Conservation (phyloP, 805 yeast species). For the Candida maris region DNA sequence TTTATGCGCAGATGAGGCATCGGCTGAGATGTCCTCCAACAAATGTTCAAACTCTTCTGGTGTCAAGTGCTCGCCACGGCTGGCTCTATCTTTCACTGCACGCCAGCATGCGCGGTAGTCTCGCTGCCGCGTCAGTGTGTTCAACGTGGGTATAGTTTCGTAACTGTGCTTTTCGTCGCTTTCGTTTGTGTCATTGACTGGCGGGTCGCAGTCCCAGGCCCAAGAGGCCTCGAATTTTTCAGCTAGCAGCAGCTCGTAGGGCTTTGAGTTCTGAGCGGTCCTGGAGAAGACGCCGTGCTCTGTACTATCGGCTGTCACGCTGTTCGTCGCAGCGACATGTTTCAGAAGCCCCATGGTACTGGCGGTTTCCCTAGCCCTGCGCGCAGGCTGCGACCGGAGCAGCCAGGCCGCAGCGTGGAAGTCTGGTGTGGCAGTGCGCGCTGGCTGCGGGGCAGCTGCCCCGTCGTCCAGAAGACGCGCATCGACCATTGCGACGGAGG, state of each 20-base stretch:
- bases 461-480: too few relatives aligned
- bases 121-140: background rate
- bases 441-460: too few relatives aligned
- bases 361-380: too few relatives aligned
- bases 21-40: conserved; percentile 13
- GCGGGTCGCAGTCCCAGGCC: background rate
- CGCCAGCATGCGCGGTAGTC: conserved; percentile 1
- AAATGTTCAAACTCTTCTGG: conserved; percentile 24
- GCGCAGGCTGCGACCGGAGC: too few relatives aligned
- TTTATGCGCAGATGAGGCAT: conserved; percentile 18
- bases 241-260: conserved; percentile 8
- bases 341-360: too few relatives aligned
- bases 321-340: too few relatives aligned
- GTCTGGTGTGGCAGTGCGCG: too few relatives aligned
- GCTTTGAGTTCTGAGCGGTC: conserved; percentile 4
- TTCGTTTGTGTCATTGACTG: background rate
- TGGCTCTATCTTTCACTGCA: conserved; percentile 6
- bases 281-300: too few relatives aligned
- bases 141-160: conserved; percentile 7
- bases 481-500: too few relatives aligned
- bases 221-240: conserved; percentile 1
- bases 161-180: conserved; percentile 1
- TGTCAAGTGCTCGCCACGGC: conserved; percentile 11
- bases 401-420: too few relatives aligned
- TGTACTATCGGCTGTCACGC: too few relatives aligned